A percentile compares a stretch with the other conserved stretches of the same genome.
Evolutionary conservation across 1,139 yeast species (phyloP).

Genomic region (Taphrina populina): DNA sequence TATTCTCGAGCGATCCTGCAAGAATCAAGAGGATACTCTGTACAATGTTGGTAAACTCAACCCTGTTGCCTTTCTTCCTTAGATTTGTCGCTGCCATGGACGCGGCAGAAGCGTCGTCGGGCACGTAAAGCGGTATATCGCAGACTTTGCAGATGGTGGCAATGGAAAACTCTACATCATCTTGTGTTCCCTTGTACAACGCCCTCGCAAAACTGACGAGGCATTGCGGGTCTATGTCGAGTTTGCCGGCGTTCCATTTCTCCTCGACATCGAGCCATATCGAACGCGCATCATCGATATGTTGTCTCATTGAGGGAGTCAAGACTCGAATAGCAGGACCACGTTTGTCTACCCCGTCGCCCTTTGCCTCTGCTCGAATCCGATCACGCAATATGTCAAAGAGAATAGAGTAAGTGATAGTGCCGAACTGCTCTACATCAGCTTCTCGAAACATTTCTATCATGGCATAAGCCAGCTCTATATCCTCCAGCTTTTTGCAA

Average conservation of each 20-base stretch:
- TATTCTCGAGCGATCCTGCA: background rate
- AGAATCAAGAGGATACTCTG: background rate
- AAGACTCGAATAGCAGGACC: background rate
- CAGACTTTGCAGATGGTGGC: background rate
- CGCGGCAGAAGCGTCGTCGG: too few species aligned
- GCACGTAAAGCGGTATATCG: background rate
- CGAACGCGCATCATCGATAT: conserved; percentile 2
- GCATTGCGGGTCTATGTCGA: conserved; percentile 10
- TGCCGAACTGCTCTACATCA: conserved; percentile 5
- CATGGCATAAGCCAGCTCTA: conserved; percentile 1
- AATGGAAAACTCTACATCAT: background rate
- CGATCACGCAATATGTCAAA: conserved; percentile 2
- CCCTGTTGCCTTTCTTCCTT: background rate
- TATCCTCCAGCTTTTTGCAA: conserved; percentile 6
- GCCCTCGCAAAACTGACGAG: conserved; percentile 3
- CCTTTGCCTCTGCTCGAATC: background rate
- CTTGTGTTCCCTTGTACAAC: background rate
- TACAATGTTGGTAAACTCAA: background rate
- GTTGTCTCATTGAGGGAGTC: background rate
- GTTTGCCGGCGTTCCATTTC: conserved; percentile 4
- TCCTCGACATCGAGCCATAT: conserved; percentile 23
- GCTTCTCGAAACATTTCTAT: conserved; percentile 4
- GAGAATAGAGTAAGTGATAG: conserved; percentile 14
- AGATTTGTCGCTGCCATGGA: too few species aligned
- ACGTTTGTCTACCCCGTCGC: background rate